These are phyloP conservation scores for Aspergillus jensenii DNA, from an alignment of 2,329 filamentous ascomycete genomes.

Conservation along the genomic window DNA sequence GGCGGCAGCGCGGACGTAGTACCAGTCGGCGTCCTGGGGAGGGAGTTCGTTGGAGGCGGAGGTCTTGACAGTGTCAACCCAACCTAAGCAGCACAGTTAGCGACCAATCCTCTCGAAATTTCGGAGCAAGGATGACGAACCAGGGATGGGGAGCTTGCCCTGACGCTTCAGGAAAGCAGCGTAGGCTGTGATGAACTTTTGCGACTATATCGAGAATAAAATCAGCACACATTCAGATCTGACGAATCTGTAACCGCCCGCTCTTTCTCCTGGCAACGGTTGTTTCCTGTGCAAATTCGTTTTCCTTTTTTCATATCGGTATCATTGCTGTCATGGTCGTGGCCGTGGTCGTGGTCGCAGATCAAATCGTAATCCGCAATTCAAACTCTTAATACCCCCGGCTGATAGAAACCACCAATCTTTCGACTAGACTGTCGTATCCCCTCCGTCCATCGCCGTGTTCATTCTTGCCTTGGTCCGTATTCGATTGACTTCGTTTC, in stretches of 20 bases:
- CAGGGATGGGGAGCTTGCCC: constrained; percentile 69
- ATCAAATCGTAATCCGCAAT: not conserved
- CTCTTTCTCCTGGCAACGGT: not conserved
- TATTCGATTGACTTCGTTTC: not conserved
- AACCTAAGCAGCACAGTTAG: constrained; percentile 58
- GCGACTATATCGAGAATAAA: constrained; percentile 47
- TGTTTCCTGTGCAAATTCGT: not conserved
- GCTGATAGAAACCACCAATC: not conserved
- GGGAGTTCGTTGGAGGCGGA: constrained; percentile 95
- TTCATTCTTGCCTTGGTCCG: not conserved
- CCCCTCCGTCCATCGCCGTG: not conserved
- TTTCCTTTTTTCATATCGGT: not conserved
- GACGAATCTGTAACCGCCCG: not conserved
- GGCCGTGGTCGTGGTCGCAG: not conserved
- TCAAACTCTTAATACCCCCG: not conserved
- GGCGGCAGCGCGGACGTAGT: constrained; percentile 83
- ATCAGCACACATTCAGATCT: constrained; percentile 15
- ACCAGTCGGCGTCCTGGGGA: constrained; percentile 98
- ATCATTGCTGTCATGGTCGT: not conserved
- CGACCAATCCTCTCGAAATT: not conserved
- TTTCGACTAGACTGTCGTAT: not conserved
- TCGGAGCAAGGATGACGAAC: constrained; percentile 45
- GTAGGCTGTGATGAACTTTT: constrained; percentile 69
- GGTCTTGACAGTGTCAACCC: constrained; percentile 99
- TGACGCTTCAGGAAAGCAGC: constrained; percentile 70